Evolutionary conservation across 2,329 filamentous ascomycete genomes (phyloP), one percentile per base, ranked within the genome.

Genomic region (Mycosphaerelloides madeirae): DNA sequence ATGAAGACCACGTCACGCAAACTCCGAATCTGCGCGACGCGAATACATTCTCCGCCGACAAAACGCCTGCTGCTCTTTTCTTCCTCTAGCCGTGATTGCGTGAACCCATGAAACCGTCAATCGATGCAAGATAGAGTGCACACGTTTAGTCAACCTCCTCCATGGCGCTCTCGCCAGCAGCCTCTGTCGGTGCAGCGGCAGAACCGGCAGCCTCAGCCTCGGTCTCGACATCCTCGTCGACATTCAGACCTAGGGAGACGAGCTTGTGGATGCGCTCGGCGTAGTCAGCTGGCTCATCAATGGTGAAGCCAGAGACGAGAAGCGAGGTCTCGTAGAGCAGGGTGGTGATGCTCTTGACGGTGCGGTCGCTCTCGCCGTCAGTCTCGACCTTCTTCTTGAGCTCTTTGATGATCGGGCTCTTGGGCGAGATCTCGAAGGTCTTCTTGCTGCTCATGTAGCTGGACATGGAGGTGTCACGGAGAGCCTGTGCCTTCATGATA

Each of bases 361-460:
- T 96, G 71, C 90, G 89, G 80, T 97, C 93, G 71, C 90, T 91
- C 85, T 96, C 91, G 55, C 93, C 93, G 65, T 98, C 93, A 49
- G 84, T 69, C 81, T 97, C 93, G 53, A 97, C 88, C 88, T 98
- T 98, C 78, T 85, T 89, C 87, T 94, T 96, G 67, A 98, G 85
- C 81, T 97, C 93, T 83, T 95, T 86, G 79, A 98, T 83, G 74
- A 98, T 98, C 57, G 88, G 69, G 64, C 88, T 95, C 81, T 93
- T 91, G 72, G 93, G 93, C n/a, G 93, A 97, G 75, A 98, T 97
- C 80, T 98, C 93, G 62, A 98, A 97, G 25, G 93, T 98, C 88
- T 98, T 98, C 90, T 98, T 98, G 70, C 91, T 97, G 58, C 88
- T 94, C 93, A 98, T 98, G 87, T 98, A 98, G 64, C 88, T 95